Conservation (phyloP, 1,284 basidiomycete genomes). For the Tilletia horrida region DNA sequence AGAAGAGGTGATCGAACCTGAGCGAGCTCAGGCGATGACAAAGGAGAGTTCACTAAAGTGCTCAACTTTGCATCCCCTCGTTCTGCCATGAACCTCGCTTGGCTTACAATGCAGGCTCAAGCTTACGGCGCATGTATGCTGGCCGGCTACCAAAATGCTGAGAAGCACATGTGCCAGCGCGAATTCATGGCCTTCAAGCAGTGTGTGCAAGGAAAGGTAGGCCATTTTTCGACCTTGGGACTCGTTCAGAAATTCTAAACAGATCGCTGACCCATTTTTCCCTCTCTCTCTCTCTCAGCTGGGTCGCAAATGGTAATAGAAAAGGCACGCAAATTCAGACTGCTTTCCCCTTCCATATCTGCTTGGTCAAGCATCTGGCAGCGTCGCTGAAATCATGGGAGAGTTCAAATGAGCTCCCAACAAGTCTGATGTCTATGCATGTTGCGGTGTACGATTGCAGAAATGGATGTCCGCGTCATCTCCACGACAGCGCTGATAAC, state of each 20-base stretch:
- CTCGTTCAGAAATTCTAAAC: too few relatives aligned
- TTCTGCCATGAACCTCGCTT: constrained; percentile 32
- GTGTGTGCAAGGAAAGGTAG: constrained; percentile 69
- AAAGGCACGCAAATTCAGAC: too few relatives aligned
- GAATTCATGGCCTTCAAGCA: constrained; percentile 73
- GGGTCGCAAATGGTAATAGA: constrained; percentile 15
- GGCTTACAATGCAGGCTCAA: constrained; percentile 68
- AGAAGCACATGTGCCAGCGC: constrained; percentile 70
- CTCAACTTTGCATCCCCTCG: not conserved
- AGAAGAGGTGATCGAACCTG: not conserved
- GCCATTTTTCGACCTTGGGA: constrained; percentile 49
- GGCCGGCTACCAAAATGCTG: constrained; percentile 70
- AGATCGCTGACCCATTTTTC: not conserved
- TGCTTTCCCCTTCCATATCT: too few relatives aligned
- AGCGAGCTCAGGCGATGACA: not conserved
- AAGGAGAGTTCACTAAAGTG: too few relatives aligned
- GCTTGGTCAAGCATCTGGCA: too few relatives aligned
- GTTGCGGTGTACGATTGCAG: not conserved
- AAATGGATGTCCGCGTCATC: not conserved
- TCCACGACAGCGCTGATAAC: not conserved
- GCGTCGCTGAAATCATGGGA: too few relatives aligned
- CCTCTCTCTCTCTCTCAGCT: not conserved
- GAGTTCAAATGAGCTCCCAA: too few relatives aligned
- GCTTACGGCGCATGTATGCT: constrained; percentile 75
- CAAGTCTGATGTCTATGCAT: too few relatives aligned